A percentile compares a stretch with the other conserved stretches of the same genome.
These are phyloP conservation scores for Fusarium siculi DNA, from an alignment of 2,329 filamentous ascomycete species.

Conservation along the genomic window DNA sequence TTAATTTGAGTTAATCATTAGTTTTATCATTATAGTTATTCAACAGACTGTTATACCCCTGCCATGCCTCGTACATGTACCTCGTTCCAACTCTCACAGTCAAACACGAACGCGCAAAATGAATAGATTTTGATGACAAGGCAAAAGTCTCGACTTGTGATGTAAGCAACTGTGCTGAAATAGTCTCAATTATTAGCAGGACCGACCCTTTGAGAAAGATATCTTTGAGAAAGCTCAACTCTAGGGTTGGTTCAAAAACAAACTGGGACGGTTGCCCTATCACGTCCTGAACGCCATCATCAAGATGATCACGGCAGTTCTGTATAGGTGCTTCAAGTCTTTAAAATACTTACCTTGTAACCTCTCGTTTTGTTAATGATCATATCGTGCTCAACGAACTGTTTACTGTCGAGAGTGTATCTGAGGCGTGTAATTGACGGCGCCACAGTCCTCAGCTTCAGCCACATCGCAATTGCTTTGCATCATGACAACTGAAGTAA, in stretches of 20 bases:
- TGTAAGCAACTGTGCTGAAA: neutral
- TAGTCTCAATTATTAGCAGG: neutral
- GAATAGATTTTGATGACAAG: neutral
- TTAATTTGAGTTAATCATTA: neutral
- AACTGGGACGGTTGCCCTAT: neutral
- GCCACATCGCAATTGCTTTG: constrained; percentile 25
- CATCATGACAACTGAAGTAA: neutral
- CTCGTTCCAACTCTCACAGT: no score
- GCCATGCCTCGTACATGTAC: neutral
- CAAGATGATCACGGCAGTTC: neutral
- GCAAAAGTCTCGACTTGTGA: neutral
- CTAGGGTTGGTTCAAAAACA: neutral
- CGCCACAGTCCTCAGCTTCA: constrained; percentile 23
- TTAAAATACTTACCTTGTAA: rapidly evolving
- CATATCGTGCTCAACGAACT: neutral
- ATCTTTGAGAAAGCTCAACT: no score
- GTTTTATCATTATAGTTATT: neutral
- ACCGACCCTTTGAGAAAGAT: neutral
- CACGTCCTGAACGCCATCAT: neutral
- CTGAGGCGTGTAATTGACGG: neutral
- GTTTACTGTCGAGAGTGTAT: no score
- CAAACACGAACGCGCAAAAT: neutral
- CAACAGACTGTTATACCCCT: neutral
- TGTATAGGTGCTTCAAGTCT: no score
- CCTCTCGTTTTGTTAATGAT: neutral